Evolutionary conservation across 441 rosid species (phyloP).

Genomic region (Theobroma grandiflorum): DNA sequence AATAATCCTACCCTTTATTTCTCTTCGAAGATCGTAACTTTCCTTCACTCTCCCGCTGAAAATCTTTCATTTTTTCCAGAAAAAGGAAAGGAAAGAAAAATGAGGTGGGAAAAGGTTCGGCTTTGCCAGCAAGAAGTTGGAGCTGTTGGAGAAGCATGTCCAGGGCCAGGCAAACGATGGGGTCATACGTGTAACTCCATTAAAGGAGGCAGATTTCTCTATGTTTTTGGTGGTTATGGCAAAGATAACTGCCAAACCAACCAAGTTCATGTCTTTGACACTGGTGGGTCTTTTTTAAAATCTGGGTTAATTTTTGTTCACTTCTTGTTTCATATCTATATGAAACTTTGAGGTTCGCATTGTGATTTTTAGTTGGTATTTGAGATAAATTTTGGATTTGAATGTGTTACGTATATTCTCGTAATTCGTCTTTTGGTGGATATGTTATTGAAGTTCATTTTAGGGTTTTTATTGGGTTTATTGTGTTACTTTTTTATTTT

Average conservation of each 20-base stretch:
- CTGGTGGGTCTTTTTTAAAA: slow-evolving; percentile 59
- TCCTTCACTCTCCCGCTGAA: slow-evolving; percentile 42
- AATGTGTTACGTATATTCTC: not conserved
- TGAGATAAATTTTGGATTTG: slow-evolving; percentile 20
- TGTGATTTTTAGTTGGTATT: slow-evolving; percentile 28
- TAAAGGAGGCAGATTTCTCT: slow-evolving; percentile 83
- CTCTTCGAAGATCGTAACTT: slow-evolving; percentile 26
- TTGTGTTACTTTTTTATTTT: not conserved
- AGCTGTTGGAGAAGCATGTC: slow-evolving; percentile 44
- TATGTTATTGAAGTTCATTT: slow-evolving; percentile 4
- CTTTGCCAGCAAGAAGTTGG: slow-evolving; percentile 38
- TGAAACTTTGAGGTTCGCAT: slow-evolving; percentile 29
- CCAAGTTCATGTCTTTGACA: slow-evolving; percentile 95
- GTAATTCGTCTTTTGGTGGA: slow-evolving; percentile 14
- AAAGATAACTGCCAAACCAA: slow-evolving; percentile 93
- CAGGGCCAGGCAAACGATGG: slow-evolving; percentile 95
- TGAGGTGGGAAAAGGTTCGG: slow-evolving; percentile 95
- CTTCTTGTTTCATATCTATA: not conserved
- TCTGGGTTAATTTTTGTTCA: not conserved
- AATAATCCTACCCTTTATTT: not conserved
- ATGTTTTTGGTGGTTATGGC: slow-evolving; percentile 96
- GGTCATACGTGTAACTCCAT: slow-evolving; percentile 96
- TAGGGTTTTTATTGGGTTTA: slow-evolving; percentile 39
- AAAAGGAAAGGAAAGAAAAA: slow-evolving; percentile 34
- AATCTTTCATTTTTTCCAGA: slow-evolving; percentile 12